phyloP scores from a whole-genome alignment of 2,329 filamentous ascomycete genomes.

The Magnaporthiopsis incrustans region DNA sequence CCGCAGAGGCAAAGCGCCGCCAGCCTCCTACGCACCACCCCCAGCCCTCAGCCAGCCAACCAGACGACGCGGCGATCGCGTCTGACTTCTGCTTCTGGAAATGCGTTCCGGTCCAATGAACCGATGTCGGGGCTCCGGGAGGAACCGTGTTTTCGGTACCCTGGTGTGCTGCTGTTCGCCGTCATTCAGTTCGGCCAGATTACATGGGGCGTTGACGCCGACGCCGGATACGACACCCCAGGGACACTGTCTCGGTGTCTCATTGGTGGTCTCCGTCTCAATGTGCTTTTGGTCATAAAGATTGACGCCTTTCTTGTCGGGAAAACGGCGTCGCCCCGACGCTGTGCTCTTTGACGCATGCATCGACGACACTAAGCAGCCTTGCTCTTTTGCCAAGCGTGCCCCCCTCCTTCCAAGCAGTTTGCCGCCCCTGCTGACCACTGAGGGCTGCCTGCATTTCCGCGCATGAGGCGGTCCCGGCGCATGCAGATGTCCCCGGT shows the following conservation, averaged over 20 bases:
- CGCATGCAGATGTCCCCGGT: neutral
- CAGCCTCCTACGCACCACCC: neutral
- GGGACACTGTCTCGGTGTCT: neutral
- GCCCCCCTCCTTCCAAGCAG: neutral
- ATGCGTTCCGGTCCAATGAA: constrained; percentile 1
- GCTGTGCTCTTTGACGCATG: neutral
- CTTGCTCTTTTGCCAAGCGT: neutral
- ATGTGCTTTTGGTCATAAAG: neutral
- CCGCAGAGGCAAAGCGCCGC: neutral
- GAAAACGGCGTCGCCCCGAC: neutral
- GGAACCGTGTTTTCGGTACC: constrained; percentile 7
- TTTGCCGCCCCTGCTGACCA: neutral
- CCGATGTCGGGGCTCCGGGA: constrained; percentile 3
- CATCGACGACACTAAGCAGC: neutral
- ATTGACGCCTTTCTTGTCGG: neutral
- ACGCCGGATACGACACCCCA: neutral
- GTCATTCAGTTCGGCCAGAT: neutral
- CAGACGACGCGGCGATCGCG: neutral
- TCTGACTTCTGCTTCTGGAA: neutral
- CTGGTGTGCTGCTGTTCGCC: neutral
- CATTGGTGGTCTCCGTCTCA: neutral
- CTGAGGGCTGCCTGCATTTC: neutral
- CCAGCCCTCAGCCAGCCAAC: neutral
- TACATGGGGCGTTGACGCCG: neutral
- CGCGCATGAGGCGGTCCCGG: neutral